A percentile compares a stretch with the other conserved stretches of the same genome.
Conservation (phyloP, 2,329 filamentous ascomycete species). For the Acrocalymma vagum region DNA sequence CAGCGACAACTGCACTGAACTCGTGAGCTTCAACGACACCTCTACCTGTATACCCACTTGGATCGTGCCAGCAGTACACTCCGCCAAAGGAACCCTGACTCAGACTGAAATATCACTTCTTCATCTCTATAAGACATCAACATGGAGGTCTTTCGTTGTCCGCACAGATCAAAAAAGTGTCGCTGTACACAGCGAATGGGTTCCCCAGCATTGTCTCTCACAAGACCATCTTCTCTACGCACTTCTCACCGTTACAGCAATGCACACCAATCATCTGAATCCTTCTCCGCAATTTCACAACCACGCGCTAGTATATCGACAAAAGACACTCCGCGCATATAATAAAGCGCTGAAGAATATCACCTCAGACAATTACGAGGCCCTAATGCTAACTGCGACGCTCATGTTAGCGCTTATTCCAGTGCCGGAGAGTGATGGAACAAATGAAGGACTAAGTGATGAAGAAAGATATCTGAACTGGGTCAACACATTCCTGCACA, state of each 20-base stretch:
- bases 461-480: conserved; percentile 28
- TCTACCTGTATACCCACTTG: conserved; percentile 13
- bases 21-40: conserved; percentile 22
- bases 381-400: conserved; percentile 34
- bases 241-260: conserved; percentile 36
- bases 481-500: conserved; percentile 32
- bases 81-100: conserved; percentile 31
- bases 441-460: conserved; percentile 9
- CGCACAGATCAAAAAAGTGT: conserved; percentile 29
- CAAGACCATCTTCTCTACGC: conserved; percentile 34
- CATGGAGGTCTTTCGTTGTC: conserved; percentile 33
- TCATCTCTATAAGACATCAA: conserved; percentile 32
- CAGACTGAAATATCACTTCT: conserved; percentile 29
- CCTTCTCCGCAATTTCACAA: conserved; percentile 22
- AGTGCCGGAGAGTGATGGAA: conserved; percentile 14
- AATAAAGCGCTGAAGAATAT: conserved; percentile 36
- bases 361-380: conserved; percentile 41
- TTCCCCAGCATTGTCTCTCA: conserved; percentile 31
- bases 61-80: conserved; percentile 24
- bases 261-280: conserved; percentile 22
- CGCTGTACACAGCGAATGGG: conserved; percentile 18
- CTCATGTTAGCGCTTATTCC: conserved; percentile 32
- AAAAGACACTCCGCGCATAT: conserved; percentile 36
- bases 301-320: conserved; percentile 30
- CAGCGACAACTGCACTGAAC: background rate